These are phyloP conservation scores for Cladophialophora immunda DNA, from an alignment of 2,329 filamentous ascomycete genomes.

Conservation along the genomic window DNA sequence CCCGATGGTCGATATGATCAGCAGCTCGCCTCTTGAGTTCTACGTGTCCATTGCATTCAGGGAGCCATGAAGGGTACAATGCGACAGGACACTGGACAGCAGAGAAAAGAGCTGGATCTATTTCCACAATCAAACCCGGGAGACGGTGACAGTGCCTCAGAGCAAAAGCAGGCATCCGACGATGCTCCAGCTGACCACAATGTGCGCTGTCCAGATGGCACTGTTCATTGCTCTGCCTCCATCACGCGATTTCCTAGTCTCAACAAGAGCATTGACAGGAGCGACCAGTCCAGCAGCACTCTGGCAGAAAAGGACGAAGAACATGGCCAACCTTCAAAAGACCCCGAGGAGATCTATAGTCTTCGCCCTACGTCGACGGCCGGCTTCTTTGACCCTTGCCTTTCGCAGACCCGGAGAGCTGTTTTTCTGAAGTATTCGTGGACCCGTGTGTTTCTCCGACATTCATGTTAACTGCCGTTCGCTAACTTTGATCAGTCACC, in stretches of 20 bases:
- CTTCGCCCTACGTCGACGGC: conserved; percentile 35
- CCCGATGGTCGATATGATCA: not conserved
- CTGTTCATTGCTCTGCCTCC: not conserved
- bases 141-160: not conserved
- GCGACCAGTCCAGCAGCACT: not conserved
- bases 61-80: not conserved
- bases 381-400: conserved; percentile 43
- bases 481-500: conserved; percentile 47
- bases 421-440: conserved; percentile 17
- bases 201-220: not conserved
- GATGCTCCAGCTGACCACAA: not conserved
- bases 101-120: no score
- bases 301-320: conserved; percentile 7
- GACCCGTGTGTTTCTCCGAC: not conserved
- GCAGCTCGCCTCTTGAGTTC: not conserved
- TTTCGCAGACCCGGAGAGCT: conserved; percentile 21
- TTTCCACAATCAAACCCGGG: not conserved
- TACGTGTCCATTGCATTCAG: not conserved
- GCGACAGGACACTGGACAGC: not conserved
- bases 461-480: not conserved
- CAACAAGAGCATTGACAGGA: conserved; percentile 1
- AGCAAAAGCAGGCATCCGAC: not conserved
- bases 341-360: conserved; percentile 15
- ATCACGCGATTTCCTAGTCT: conserved; percentile 7
- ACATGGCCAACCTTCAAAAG: not conserved